These are phyloP conservation scores for Trichoderma parareesei DNA, from an alignment of 495 filamentous ascomycete species.

Conservation along the genomic window DNA sequence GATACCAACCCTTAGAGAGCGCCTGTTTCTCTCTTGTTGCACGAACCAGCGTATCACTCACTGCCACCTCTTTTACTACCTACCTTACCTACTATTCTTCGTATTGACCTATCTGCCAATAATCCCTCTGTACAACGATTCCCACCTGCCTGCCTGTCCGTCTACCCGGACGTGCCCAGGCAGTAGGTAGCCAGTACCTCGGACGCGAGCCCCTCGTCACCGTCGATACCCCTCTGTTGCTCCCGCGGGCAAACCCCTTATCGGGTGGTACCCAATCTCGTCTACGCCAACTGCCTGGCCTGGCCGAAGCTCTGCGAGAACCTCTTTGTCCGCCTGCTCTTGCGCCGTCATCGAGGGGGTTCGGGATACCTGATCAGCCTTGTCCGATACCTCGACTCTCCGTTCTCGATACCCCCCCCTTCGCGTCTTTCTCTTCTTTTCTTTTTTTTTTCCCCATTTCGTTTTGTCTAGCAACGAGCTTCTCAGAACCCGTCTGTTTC, in stretches of 20 bases:
- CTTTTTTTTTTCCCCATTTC: not conserved
- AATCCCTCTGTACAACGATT: not conserved
- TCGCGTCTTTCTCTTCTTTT: not conserved
- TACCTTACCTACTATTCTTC: not conserved
- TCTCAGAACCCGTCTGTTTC: not conserved
- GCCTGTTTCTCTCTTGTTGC: not conserved
- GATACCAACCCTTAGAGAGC: not conserved
- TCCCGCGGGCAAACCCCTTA: constrained; percentile 5
- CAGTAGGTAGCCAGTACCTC: not conserved
- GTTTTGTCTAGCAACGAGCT: not conserved
- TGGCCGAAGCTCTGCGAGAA: not conserved
- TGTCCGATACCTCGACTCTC: not conserved
- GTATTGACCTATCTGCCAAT: not conserved
- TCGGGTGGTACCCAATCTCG: constrained; percentile 4
- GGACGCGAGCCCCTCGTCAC: constrained; percentile 4
- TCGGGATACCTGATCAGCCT: no score
- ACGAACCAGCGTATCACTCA: constrained; percentile 3
- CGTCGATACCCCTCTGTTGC: constrained; percentile 5
- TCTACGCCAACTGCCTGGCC: not conserved
- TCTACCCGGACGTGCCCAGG: no score
- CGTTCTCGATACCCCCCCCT: not conserved
- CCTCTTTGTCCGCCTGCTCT: not conserved
- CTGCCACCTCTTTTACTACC: not conserved
- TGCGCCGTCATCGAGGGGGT: not conserved
- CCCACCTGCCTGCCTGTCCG: not conserved